Percentiles rank a stretch among this genome's conserved stretches.
Conservation (phyloP, 225 moss, liverwort and hornwort genomes). For the Marchantia polymorpha region DNA sequence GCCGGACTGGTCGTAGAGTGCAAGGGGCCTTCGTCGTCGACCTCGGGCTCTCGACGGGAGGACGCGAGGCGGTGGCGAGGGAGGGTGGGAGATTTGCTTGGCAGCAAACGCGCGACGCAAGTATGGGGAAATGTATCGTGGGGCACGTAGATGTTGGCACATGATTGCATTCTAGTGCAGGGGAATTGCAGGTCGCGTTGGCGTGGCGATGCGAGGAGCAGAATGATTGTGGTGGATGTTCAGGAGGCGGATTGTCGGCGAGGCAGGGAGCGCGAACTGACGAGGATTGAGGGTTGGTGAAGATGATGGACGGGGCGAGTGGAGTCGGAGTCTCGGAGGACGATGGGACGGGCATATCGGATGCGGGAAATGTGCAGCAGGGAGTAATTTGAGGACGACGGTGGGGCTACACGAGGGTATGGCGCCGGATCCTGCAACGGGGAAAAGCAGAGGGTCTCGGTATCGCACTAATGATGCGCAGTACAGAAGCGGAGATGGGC, state of each 20-base stretch:
- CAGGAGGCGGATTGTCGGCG: neutral
- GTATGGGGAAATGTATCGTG: neutral
- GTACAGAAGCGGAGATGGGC: slow-evolving; percentile 6
- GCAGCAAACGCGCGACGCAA: neutral
- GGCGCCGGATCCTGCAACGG: slow-evolving; percentile 43
- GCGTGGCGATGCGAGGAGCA: neutral
- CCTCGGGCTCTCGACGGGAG: neutral
- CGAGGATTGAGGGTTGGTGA: neutral
- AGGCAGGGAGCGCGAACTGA: neutral
- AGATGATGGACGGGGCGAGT: neutral
- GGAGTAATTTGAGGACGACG: slow-evolving; percentile 2
- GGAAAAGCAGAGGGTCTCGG: slow-evolving; percentile 41
- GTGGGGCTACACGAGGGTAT: slow-evolving; percentile 10
- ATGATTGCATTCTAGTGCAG: neutral
- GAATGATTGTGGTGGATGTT: neutral
- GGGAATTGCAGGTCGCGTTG: neutral
- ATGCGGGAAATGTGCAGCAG: neutral
- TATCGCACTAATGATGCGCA: slow-evolving; percentile 34
- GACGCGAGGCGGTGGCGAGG: neutral
- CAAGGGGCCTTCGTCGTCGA: neutral
- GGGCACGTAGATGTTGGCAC: neutral
- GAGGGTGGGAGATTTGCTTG: neutral
- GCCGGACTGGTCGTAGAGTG: neutral
- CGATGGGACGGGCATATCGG: neutral
- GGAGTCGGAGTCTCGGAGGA: neutral